Base-by-base conservation (phyloP, 805 yeast species). In the Candida quercuum region DNA sequence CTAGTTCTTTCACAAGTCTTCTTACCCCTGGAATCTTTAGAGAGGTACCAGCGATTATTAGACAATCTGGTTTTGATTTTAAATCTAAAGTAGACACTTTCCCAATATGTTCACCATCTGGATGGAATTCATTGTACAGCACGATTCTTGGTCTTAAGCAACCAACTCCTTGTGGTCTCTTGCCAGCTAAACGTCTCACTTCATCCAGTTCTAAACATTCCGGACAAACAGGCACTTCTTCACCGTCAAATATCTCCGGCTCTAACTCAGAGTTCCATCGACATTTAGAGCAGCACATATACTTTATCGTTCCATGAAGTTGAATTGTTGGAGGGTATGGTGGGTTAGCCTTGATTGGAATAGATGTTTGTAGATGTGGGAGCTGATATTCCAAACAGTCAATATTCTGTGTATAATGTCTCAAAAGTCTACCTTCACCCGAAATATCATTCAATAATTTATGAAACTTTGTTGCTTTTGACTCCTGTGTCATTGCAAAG, bases 61-160 rank as follows among this genome's bases (percentile, higher is more conserved):
- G 60, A 49, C 91, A 81, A 55, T 88, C 96, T 14, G 94, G 88
- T 27, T 71, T 71, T 10, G 69, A 60, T 41, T 66, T 69, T 30
- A 85, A 58, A 57, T 88, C 96, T 3, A 68, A 47, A 14, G 81
- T 81, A 5, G 87, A 73, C 4, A 84, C 74, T 36, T 77, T 75
- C 1, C 95, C 95, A 33, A 88, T 86, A 21, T 81, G 74, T 32
- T 91, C 95, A 43, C 93, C 88, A 56, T 87, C 95, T 1, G 95
- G 95, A 54, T 88, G 85, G 39, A 71, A 68, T 50, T 88, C 86
- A 64, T 85, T 71, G 66, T 89, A 81, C 9, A 81, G 56, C 3
- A 81, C 84, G 21, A 81, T 76, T 47, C 83, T 62, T 3, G 88
- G 87, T 41, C 86, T 65, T 28, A 81, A 52, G 35, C 71, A 63